A percentile compares a stretch with the other conserved stretches of the same genome.
Evolutionary conservation across 2,329 filamentous ascomycete genomes (phyloP).

Genomic region (Domatiomyces globalis): DNA sequence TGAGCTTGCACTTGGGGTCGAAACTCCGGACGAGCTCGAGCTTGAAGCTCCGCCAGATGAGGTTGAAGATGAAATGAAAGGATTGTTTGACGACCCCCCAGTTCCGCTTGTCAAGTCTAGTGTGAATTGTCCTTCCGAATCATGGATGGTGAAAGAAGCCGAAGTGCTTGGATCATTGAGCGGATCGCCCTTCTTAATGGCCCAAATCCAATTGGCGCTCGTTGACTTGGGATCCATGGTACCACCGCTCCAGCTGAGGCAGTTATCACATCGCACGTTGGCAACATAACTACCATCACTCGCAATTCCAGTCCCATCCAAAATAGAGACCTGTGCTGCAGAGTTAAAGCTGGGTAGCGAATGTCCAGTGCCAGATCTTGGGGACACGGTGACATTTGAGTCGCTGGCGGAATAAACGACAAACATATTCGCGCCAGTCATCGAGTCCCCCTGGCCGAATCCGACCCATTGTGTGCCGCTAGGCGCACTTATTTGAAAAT

Average conservation of each 20-base stretch:
- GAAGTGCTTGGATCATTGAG: constrained; percentile 34
- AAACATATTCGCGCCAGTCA: constrained; percentile 45
- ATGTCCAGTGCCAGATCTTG: constrained; percentile 34
- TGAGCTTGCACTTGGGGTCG: not conserved
- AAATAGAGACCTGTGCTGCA: constrained; percentile 32
- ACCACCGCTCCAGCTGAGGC: constrained; percentile 39
- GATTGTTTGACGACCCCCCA: constrained; percentile 31
- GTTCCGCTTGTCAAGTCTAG: constrained; percentile 37
- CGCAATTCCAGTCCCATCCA: constrained; percentile 40
- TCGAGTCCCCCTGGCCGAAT: constrained; percentile 40
- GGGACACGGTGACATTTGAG: constrained; percentile 44
- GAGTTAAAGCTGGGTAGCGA: constrained; percentile 30
- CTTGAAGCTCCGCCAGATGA: not conserved
- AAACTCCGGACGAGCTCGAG: not conserved
- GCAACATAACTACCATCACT: constrained; percentile 39
- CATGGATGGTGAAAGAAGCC: constrained; percentile 34
- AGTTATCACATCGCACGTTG: constrained; percentile 43
- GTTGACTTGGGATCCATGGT: constrained; percentile 35
- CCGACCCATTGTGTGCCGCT: constrained; percentile 40
- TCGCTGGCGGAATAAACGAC: constrained; percentile 42
- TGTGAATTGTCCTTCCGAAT: constrained; percentile 27
- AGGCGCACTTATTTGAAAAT: constrained; percentile 43
- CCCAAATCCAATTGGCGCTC: constrained; percentile 39
- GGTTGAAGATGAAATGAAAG: constrained; percentile 16
- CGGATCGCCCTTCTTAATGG: constrained; percentile 31